Evolutionary conservation across 2,329 filamentous ascomycete species (phyloP), one percentile per base, ranked within the genome.

Genomic region (Remersonia thermophila): DNA sequence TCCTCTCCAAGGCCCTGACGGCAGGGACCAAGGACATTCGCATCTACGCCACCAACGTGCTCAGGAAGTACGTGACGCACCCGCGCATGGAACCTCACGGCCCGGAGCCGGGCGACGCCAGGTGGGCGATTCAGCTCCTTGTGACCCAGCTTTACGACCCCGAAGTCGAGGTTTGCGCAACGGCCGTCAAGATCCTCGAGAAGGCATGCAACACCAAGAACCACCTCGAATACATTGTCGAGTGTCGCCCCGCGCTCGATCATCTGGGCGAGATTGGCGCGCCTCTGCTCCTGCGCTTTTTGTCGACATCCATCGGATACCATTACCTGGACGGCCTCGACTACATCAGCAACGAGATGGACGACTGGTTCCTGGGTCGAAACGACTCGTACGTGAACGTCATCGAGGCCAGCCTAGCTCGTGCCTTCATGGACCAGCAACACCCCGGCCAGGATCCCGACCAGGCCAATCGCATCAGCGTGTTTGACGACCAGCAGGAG

Each of bases 301-400:
- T 98, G 36, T 95, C 87, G 0, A 96, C 89, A 0, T 95, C 87
- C 2, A 89, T 95, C 39, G 91, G 91, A 33, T 98, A 98, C 53
- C 87, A 96, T 57, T 98, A 98, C 57, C 69, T 98, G 5, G 86
- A 96, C 53, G 91, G 87, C 0, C 67, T 98, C 30, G 93, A 98
- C 61, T 98, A 98, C 55, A 98, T 98, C 57, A 95, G 87, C 43
- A 91, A 93, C 54, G 93, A 98, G 57, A 98, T 98, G 91, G 91
- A 98, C 49, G 93, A 98, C 60, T 98, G 91, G 91, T 98, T 96
- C 54, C 68, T 98, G 20, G 91, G 91, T 11, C 78, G 91, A 30
- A 98, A 98, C 53, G 89, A 98, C 55, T 80, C 78, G n/a, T 98
- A 98, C 48, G 91, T 98, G 34, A 73, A 77, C 27, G 73, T 96